Conservation (phyloP, 805 yeast genomes). For the Saturnispora diversa region DNA sequence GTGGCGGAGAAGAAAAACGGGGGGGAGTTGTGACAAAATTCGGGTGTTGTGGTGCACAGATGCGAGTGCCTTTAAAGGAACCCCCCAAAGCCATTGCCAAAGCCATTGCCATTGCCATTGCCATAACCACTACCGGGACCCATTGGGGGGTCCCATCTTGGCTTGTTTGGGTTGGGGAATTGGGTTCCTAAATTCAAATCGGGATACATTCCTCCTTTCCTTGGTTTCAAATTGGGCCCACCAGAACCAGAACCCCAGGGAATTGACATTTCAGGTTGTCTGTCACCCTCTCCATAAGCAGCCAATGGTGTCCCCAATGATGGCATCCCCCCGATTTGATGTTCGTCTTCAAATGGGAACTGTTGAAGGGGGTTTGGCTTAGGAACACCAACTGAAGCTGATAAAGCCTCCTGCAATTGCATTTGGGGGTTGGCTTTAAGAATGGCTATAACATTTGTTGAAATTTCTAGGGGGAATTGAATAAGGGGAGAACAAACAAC, state of each 20-base stretch:
- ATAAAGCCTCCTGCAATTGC: neutral
- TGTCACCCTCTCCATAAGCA: slow-evolving; percentile 7
- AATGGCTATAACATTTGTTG: neutral
- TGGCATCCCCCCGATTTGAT: neutral
- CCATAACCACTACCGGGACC: slow-evolving; percentile 6
- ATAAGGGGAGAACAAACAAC: neutral
- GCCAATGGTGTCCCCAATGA: neutral
- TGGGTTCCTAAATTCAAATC: neutral
- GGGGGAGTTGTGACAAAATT: too few species aligned
- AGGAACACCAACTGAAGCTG: neutral
- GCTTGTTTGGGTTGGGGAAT: neutral
- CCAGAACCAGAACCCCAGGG: slow-evolving; percentile 4
- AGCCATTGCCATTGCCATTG: too few species aligned
- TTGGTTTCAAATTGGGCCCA: too few species aligned
- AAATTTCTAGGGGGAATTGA: neutral
- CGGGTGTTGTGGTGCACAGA: slow-evolving; percentile 1
- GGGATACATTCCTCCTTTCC: slow-evolving; percentile 3
- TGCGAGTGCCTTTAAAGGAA: slow-evolving; percentile 14
- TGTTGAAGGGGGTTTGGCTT: neutral
- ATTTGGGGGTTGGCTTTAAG: neutral
- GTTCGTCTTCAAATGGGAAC: slow-evolving; percentile 9
- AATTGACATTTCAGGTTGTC: neutral
- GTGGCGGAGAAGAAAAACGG: too few species aligned
- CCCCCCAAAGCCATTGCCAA: neutral
- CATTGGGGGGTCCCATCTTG: slow-evolving; percentile 9